Percentiles rank a stretch among this genome's conserved stretches.
Evolutionary conservation across 495 filamentous ascomycete species (phyloP).

Genomic region (Echria macrotheca): DNA sequence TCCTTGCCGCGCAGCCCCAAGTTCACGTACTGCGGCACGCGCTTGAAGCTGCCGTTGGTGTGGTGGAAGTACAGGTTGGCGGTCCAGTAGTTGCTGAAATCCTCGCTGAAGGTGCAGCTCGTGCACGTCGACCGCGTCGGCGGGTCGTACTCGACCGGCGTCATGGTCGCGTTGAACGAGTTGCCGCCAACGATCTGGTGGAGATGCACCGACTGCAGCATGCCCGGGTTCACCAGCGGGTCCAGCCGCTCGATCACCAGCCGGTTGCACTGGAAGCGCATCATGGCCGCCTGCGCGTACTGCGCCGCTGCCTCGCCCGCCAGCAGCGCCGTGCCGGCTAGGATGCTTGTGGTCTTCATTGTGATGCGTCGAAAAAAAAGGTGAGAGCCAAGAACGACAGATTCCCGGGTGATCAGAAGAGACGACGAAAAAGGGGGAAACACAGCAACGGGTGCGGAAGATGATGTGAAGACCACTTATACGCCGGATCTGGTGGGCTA

Average conservation of each 20-base stretch:
- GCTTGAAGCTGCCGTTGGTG: conserved; percentile 42
- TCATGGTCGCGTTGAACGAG: conserved; percentile 39
- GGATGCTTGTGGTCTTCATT: conserved; percentile 23
- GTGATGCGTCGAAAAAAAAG: conserved; percentile 8
- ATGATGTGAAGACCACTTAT: conserved; percentile 4
- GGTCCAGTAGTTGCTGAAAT: conserved; percentile 45
- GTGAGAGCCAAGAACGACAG: too few species aligned
- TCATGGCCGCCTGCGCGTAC: conserved; percentile 31
- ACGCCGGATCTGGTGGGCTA: too few species aligned
- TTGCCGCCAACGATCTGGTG: conserved; percentile 41
- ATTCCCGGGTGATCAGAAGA: too few species aligned
- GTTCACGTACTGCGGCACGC: conserved; percentile 44
- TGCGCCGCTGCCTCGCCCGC: conserved; percentile 31
- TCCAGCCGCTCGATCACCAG: conserved; percentile 40
- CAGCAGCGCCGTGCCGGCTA: conserved; percentile 24
- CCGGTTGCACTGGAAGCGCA: conserved; percentile 43
- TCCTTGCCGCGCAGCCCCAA: conserved; percentile 35
- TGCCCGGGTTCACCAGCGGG: conserved; percentile 39
- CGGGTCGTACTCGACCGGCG: conserved; percentile 30
- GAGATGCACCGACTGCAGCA: conserved; percentile 33
- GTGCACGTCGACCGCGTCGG: conserved; percentile 34
- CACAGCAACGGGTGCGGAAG: not conserved
- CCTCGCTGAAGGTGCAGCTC: conserved; percentile 35
- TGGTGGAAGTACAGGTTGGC: conserved; percentile 40
- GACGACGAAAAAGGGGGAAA: too few species aligned